Base-by-base conservation (phyloP, 371 early-diverging fungal genomes). In the Actinomortierella ambigua region DNA sequence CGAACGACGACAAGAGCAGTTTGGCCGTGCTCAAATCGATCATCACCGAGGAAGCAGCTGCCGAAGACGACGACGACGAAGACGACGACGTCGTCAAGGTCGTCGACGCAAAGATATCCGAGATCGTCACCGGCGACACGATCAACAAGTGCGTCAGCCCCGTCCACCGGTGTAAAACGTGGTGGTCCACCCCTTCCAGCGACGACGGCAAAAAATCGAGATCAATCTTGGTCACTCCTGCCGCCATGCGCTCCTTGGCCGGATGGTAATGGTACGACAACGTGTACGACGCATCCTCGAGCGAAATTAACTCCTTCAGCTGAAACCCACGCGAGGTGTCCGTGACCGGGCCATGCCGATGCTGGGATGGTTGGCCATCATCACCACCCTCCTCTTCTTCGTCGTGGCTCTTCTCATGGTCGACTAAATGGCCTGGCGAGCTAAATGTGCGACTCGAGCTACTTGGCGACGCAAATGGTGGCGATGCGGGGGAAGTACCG, bases 21-120 rank as follows among this genome's bases (percentile, higher is more conserved):
- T 91, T 92, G 22, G 91, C 85, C 8, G 86, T 88, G 42, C 82
- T 78, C 5, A 86, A 63, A 54, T 90, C 90, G 14, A 90, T 78
- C 17, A 75, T 68, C 56, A 63, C 83, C 26, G 69, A 79, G 50
- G 57, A 39, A 17, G 56, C 57, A 7, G 66, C 55, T 18, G 73
- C 53, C 3, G 62, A 54, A n/a, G n/a, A n/a, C n/a, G n/a, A n/a
- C n/a, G n/a, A n/a, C n/a, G n/a, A n/a, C n/a, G n/a, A n/a, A n/a
- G n/a, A n/a, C n/a, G n/a, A n/a, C n/a, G n/a, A n/a, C n/a, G 34
- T 11, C 34, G 34, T 4, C 7, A 60, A 57, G 4, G 57, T 29
- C 23, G 63, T 46, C 23, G 73, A 65, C 2, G 69, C 65, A 53
- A 66, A 76, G 41, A 70, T 76, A 29, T 70, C 77, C 9, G 77